A percentile compares a stretch with the other conserved stretches of the same genome.
Evolutionary conservation across 352 stramenopile genomes (phyloP).

Genomic region (Phytophthora litchii): DNA sequence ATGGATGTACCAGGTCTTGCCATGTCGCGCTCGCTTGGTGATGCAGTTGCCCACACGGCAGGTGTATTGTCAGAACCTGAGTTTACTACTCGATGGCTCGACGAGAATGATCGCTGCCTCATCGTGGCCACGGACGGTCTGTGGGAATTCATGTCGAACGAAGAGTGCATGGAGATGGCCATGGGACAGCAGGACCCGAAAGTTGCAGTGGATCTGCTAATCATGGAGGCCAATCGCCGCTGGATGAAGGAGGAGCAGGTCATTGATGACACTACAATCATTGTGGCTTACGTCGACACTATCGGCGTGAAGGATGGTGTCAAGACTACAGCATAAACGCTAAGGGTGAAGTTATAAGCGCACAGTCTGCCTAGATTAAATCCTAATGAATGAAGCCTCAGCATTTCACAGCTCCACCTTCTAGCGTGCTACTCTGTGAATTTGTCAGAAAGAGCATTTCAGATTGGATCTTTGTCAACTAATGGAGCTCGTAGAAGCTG

Average conservation of each 20-base stretch:
- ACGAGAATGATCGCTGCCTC: slow-evolving; percentile 92
- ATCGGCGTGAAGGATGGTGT: slow-evolving; percentile 17
- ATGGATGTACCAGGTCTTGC: slow-evolving; percentile 98
- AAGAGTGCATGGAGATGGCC: slow-evolving; percentile 92
- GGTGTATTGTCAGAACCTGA: slow-evolving; percentile 95
- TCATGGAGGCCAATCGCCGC: slow-evolving; percentile 95
- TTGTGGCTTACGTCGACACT: slow-evolving; percentile 94
- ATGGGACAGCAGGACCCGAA: slow-evolving; percentile 82
- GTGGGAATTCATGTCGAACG: slow-evolving; percentile 99
- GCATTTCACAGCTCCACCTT: too few relatives aligned
- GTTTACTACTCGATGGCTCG: slow-evolving; percentile 88
- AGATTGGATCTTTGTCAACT: too few relatives aligned
- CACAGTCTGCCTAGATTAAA: slow-evolving; percentile 6
- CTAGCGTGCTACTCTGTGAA: too few relatives aligned
- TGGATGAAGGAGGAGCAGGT: slow-evolving; percentile 99
- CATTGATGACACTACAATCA: slow-evolving; percentile 99
- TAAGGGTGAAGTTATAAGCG: slow-evolving; percentile 13
- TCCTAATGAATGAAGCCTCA: too few relatives aligned
- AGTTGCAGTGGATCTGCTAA: slow-evolving; percentile 91
- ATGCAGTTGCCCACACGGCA: slow-evolving; percentile 97
- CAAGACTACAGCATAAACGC: slow-evolving; percentile 11
- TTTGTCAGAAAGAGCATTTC: too few relatives aligned
- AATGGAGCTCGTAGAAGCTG: too few relatives aligned
- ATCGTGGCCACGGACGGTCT: slow-evolving; percentile 98
- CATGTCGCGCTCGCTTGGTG: slow-evolving; percentile 97